Evolutionary conservation across 2,329 filamentous ascomycete species (phyloP), one percentile per base, ranked within the genome.

Genomic region (Aureobasidium musti): DNA sequence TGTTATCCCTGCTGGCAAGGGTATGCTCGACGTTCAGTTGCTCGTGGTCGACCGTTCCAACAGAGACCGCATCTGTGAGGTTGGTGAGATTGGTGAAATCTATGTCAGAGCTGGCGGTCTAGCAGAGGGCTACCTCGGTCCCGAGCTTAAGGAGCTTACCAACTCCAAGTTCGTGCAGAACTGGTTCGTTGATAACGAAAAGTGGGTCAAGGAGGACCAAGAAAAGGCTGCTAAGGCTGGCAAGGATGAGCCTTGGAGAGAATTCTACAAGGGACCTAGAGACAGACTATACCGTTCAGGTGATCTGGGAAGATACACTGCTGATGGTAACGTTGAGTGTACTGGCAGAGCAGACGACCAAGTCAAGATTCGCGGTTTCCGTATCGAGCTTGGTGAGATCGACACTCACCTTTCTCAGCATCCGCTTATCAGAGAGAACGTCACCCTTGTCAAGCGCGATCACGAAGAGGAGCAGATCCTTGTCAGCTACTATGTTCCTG

Each of bases 301-400:
- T 30, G 94, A 98, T 76, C 80, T 99, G 3, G 94, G 94, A 3
- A 82, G 87, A 67, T 93, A 91, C 74, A 86, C 87, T 61, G 82
- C 84, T 2, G 83, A 87, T 52, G 91, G 91, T 41, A 88, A 89
- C 70, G 89, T 92, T 13, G 89, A 90, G 73, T 91, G 88, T 74
- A 89, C 90, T 11, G 94, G 94, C 26, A 85, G 95, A 67, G 88
- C 87, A 28, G 94, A 98, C 74, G 86, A 89, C 71, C 94, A 98
- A 76, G 91, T 97, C 80, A 99, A 98, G 82, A 94, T 98, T 70
- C 89, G 95, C 68, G 94, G 94, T 1, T 98, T 97, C 83, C 86
- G 94, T 68, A 96, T 99, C 71, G 95, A 99, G 79, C 87, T 98
- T 53, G 90, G 89, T 69, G 95, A 98, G 71, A 97, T 98, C 71